These are phyloP conservation scores for Mortierella sp. DNA, from an alignment of 371 early-diverging fungal genomes.

Conservation along the genomic window DNA sequence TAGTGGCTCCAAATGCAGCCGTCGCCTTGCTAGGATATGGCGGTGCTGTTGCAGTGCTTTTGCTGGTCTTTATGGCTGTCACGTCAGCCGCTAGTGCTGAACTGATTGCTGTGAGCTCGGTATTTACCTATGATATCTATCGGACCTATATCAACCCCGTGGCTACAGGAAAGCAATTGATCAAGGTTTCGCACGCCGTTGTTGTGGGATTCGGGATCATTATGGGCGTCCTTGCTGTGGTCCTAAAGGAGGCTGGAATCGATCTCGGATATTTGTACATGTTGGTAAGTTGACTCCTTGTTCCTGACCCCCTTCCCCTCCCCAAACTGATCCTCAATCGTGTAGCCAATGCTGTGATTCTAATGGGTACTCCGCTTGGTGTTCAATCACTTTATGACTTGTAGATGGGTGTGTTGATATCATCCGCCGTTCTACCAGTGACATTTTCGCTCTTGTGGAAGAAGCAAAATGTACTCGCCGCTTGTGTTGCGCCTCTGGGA, in stretches of 20 bases:
- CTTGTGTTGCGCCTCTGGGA: constrained; percentile 62
- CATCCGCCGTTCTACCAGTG: constrained; percentile 74
- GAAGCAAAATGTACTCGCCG: constrained; percentile 68
- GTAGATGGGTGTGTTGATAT: constrained; percentile 73
- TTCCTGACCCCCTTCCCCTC: neutral
- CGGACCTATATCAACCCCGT: constrained; percentile 72
- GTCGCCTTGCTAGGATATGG: constrained; percentile 66
- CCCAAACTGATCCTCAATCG: neutral
- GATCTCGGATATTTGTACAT: constrained; percentile 73
- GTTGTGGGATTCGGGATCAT: constrained; percentile 70
- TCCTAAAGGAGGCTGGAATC: constrained; percentile 70
- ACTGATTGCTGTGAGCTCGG: constrained; percentile 76
- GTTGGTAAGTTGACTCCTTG: constrained; percentile 23
- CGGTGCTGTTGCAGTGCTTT: constrained; percentile 70
- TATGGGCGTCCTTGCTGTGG: constrained; percentile 73
- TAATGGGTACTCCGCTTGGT: neutral
- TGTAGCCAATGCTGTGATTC: too few species aligned
- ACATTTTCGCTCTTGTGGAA: constrained; percentile 71
- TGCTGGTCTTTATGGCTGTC: constrained; percentile 79
- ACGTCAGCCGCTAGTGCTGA: constrained; percentile 77
- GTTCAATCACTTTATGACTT: neutral
- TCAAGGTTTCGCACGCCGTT: constrained; percentile 66
- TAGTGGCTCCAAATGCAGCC: constrained; percentile 74
- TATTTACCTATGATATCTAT: constrained; percentile 75
- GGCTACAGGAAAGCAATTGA: constrained; percentile 67